Evolutionary conservation across 2,329 filamentous ascomycete genomes (phyloP), one percentile per base, ranked within the genome.

Genomic region (Talaromyces albobiverticillius): DNA sequence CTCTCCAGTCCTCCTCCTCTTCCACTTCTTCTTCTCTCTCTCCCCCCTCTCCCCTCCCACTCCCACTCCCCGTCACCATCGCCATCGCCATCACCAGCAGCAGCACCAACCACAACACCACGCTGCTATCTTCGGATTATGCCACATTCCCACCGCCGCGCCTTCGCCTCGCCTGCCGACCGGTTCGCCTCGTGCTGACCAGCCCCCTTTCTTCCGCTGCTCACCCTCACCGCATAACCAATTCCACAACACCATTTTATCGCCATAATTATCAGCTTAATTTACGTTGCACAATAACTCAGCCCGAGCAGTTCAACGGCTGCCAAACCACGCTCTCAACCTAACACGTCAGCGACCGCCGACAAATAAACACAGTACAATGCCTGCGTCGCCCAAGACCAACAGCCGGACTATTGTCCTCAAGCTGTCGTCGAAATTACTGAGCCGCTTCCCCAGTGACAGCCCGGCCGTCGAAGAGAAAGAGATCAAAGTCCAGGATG

Each of bases 351-450:
- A n/a, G n/a, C n/a, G n/a, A n/a, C n/a, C n/a, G n/a, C n/a, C n/a
- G n/a, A n/a, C n/a, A n/a, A n/a, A n/a, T n/a, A n/a, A n/a, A n/a
- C n/a, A n/a, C 55, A 57, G 53, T 53, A 63, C 58, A 60, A 60
- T 65, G 51, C 59, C 64, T 51, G 61, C 59, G 61, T 59, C 62
- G 57, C 55, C 63, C 25, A 57, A 60, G 16, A 36, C 3, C 14
- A 38, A 38, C 8, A 18, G 60, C 55, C 64, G 61, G 60, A 59
- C 60, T 22, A 56, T 76, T 46, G 60, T 70, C 53, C 66, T 77
- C n/a, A 74, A 70, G 61, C 60, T 77, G 43, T 66, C 72, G 7
- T 60, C 71, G 4, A 60, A 65, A 8, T 31, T 68, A 5, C 62
- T 77, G n/a, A 63, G 65, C 56, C 67, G 67, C 31, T 75, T 76